A percentile compares a stretch with the other conserved stretches of the same genome.
Conservation (phyloP, 1,284 basidiomycete species). For the Cutaneotrichosporon sp. region DNA sequence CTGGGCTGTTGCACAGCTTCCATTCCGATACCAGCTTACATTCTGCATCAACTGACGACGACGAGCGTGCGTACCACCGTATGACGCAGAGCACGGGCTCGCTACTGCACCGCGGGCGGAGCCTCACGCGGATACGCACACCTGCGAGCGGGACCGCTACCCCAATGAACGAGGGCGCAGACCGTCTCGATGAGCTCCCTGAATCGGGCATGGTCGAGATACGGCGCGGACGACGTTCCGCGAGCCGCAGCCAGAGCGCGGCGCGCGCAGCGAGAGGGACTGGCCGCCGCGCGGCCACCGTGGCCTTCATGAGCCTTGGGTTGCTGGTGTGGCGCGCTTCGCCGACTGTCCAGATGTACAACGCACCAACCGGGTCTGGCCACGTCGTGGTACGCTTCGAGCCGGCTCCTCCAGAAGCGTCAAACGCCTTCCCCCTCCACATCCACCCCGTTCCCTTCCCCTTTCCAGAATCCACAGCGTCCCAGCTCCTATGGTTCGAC, state of each 20-base stretch:
- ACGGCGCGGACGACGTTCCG: constrained; percentile 4
- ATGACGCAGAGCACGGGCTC: constrained; percentile 27
- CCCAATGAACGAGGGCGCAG: constrained; percentile 10
- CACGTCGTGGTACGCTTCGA: constrained; percentile 8
- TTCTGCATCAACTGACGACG: constrained; percentile 17
- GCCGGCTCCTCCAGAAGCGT: background rate
- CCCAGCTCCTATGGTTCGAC: constrained; percentile 1
- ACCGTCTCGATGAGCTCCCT: constrained; percentile 17
- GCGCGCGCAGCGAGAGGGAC: constrained; percentile 13
- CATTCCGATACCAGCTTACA: constrained; percentile 35
- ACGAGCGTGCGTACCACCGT: constrained; percentile 14
- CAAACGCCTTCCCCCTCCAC: constrained; percentile 1
- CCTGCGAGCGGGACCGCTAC: constrained; percentile 4
- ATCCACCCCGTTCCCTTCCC: constrained; percentile 11
- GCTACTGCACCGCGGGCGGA: constrained; percentile 20
- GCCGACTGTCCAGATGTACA: background rate
- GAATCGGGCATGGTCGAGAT: constrained; percentile 25
- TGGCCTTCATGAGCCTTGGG: constrained; percentile 52
- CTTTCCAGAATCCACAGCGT: constrained; percentile 5
- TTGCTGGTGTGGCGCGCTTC: constrained; percentile 29
- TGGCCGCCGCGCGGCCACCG: constrained; percentile 43
- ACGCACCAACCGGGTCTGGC: background rate
- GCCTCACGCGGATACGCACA: constrained; percentile 9
- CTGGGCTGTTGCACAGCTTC: constrained; percentile 26
- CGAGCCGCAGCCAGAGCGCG: constrained; percentile 19